phyloP scores from a whole-genome alignment of 768 basidiomycete genomes.

The Sporobolomyces roseus region DNA sequence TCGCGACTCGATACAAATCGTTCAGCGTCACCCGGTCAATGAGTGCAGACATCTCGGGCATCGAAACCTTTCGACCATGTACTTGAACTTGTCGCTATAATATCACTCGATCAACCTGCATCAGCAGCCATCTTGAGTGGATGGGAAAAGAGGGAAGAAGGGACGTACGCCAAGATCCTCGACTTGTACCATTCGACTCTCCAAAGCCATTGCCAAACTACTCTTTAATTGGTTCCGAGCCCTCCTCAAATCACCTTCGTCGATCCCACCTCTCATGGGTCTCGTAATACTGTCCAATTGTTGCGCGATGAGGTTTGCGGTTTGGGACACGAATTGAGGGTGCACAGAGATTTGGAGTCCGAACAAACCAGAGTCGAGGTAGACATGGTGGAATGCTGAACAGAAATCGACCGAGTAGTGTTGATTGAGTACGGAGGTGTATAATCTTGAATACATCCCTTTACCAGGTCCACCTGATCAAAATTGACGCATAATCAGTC shows the following conservation, averaged over 20 bases:
- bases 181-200: constrained; percentile 47
- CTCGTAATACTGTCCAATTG: constrained; percentile 78
- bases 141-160: neutral
- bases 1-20: constrained; percentile 71
- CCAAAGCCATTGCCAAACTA: constrained; percentile 83
- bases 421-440: constrained; percentile 92
- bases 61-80: constrained; percentile 75
- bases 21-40: constrained; percentile 71
- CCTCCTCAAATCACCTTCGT: constrained; percentile 64
- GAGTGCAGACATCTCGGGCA: constrained; percentile 84
- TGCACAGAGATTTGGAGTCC: constrained; percentile 83
- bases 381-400: constrained; percentile 95
- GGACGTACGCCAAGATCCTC: constrained; percentile 36
- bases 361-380: constrained; percentile 87
- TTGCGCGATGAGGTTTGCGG: constrained; percentile 78
- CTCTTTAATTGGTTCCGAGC: constrained; percentile 96
- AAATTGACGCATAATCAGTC: neutral
- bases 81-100: constrained; percentile 71
- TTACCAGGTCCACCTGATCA: constrained; percentile 83
- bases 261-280: constrained; percentile 48
- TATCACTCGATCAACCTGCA: neutral
- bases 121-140: neutral
- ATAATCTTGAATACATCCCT: constrained; percentile 96
- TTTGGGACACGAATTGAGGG: constrained; percentile 59
- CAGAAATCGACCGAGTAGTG: constrained; percentile 92